Percentiles rank a stretch among this genome's conserved stretches.
Evolutionary conservation across 2,329 filamentous ascomycete genomes (phyloP).

Genomic region (Beauveria varroae): DNA sequence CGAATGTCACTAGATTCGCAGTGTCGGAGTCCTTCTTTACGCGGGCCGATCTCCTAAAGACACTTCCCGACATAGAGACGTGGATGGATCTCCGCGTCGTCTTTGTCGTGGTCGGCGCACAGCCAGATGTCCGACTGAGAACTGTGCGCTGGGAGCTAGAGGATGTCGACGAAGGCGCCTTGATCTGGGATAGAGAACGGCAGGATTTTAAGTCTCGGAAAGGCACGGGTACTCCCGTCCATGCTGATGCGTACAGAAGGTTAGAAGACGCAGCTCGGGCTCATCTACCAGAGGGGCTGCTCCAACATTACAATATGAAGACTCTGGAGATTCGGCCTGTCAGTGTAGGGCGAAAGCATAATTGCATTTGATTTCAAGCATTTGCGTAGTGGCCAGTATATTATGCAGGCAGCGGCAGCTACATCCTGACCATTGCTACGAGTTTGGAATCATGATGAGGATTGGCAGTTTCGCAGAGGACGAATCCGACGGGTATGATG

Average conservation of each 20-base stretch:
- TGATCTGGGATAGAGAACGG: not conserved
- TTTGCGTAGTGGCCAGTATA: too few species aligned
- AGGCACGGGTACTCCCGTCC: not conserved
- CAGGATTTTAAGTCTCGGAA: not conserved
- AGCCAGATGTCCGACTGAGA: not conserved
- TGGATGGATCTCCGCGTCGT: not conserved
- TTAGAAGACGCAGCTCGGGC: not conserved
- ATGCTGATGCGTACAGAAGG: not conserved
- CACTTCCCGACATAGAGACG: not conserved
- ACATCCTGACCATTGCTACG: too few species aligned
- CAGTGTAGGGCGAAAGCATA: not conserved
- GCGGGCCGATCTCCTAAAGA: too few species aligned
- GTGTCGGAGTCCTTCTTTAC: not conserved
- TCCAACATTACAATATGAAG: not conserved
- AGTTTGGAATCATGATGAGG: too few species aligned
- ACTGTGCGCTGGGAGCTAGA: not conserved
- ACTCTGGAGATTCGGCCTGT: not conserved
- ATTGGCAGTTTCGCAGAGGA: too few species aligned
- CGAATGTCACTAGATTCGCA: not conserved
- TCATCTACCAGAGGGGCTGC: too few species aligned
- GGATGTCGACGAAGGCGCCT: not conserved
- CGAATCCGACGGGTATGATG: too few species aligned
- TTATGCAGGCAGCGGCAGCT: too few species aligned
- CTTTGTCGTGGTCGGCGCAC: not conserved
- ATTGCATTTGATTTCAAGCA: not conserved